Percentiles rank a stretch among this genome's conserved stretches.
Evolutionary conservation across 345 rosid species (phyloP).

Genomic region (Dipteronia sinensis): DNA sequence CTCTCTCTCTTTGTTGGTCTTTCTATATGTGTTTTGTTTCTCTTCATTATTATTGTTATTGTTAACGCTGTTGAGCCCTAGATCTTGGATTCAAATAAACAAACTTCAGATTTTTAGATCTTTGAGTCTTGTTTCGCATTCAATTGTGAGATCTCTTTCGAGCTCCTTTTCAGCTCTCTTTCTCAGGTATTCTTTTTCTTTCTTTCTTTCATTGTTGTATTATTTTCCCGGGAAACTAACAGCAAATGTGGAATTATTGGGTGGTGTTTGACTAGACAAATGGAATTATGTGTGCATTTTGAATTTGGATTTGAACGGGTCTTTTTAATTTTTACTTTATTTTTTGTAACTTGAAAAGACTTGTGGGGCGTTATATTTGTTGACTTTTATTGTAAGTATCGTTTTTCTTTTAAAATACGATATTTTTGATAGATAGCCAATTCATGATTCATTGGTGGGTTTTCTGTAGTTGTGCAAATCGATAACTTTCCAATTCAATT

Average conservation of each 20-base stretch:
- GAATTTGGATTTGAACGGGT: conserved; percentile 12
- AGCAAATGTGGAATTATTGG: not conserved
- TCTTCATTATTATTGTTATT: not conserved
- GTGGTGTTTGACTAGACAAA: not conserved
- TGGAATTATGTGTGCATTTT: conserved; percentile 7
- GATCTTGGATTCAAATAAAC: conserved; percentile 29
- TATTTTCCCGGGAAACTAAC: conserved; percentile 16
- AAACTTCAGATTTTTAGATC: conserved; percentile 17
- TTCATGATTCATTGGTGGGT: conserved; percentile 9
- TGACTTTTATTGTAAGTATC: conserved; percentile 19
- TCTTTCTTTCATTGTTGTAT: not conserved
- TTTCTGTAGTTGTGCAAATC: conserved; percentile 29
- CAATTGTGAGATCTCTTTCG: not conserved
- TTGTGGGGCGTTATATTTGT: conserved; percentile 17
- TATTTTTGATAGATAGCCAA: not conserved
- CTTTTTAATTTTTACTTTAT: not conserved
- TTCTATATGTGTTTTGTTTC: conserved; percentile 12
- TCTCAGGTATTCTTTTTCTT: not conserved
- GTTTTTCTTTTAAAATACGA: not conserved
- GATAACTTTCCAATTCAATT: conserved; percentile 12
- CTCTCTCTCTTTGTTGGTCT: not conserved
- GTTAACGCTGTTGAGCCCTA: conserved; percentile 12
- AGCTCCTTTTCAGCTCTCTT: not conserved
- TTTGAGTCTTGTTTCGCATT: not conserved
- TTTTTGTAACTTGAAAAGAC: not conserved